These are phyloP conservation scores for Ophiostoma pallidulum DNA, from an alignment of 2,329 filamentous ascomycete species.

Conservation along the genomic window DNA sequence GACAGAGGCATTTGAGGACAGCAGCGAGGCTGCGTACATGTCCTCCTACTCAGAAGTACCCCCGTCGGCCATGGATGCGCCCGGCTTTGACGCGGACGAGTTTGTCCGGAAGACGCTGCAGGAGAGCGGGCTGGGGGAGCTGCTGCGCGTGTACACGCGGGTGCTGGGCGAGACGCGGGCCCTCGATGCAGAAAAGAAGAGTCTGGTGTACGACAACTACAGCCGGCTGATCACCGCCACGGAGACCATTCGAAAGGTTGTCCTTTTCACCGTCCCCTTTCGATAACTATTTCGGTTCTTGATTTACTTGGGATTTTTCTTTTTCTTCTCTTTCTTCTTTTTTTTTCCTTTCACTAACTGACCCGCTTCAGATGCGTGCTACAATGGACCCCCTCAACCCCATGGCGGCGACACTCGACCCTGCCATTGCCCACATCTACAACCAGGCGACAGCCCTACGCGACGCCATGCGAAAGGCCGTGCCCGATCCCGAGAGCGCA, in stretches of 20 bases:
- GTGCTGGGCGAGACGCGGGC: slow-evolving; percentile 75
- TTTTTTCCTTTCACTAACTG: no score
- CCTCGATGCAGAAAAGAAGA: slow-evolving; percentile 92
- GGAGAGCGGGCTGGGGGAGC: slow-evolving; percentile 55
- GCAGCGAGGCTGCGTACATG: not conserved
- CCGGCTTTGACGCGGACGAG: slow-evolving; percentile 61
- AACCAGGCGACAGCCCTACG: slow-evolving; percentile 47
- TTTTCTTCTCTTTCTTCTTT: no score
- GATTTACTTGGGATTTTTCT: no score
- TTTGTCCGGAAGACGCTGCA: slow-evolving; percentile 55
- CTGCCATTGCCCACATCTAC: slow-evolving; percentile 67
- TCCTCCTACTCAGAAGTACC: slow-evolving; percentile 44
- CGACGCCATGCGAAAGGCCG: slow-evolving; percentile 37
- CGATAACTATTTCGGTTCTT: no score
- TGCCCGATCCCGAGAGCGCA: slow-evolving; percentile 37
- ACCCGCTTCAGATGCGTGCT: slow-evolving; percentile 51
- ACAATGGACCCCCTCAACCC: slow-evolving; percentile 74
- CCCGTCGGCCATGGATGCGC: slow-evolving; percentile 61
- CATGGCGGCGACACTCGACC: slow-evolving; percentile 61
- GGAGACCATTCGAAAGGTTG: slow-evolving; percentile 77
- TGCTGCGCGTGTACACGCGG: slow-evolving; percentile 61
- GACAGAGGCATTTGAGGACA: slow-evolving; percentile 27
- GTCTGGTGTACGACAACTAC: slow-evolving; percentile 96
- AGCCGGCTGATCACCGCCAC: slow-evolving; percentile 94
- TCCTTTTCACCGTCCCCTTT: no score